Base-by-base conservation (phyloP, 805 yeast species). In the Candida gorgasii region DNA sequence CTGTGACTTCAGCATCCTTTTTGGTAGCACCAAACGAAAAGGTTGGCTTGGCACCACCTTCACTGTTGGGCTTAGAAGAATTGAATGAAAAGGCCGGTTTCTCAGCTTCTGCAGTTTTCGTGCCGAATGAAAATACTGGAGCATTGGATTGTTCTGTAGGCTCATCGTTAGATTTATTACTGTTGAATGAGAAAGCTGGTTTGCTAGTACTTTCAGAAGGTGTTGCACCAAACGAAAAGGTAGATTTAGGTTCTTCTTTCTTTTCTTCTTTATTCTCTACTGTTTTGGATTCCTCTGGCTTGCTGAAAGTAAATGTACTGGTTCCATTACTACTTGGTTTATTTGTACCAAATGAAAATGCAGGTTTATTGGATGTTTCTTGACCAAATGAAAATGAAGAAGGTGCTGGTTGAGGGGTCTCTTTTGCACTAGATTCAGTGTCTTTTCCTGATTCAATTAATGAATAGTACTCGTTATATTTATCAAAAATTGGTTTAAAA, bases 381-480 rank as follows among this genome's bases (percentile, higher is more conserved):
- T 40, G 24, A 6, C 34, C 29, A 28, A 51, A 54, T 6, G 54
- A 44, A 36, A 55, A 54, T 13, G 15, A 20, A 16, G 35, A 31
- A 12, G 16, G 16, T 3, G 17, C 22, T n/a, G 28, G 16, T 34
- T 7, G 11, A 13, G 15, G 17, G 5, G 14, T 17, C 15, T 20
- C 28, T 24, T 11, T 13, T 13, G 5, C 12, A 24, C 12, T 4
- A 20, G 8, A 9, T 5, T 5, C 15, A 3, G 18, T 11, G 4
- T 31, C 24, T 15, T 22, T 34, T 22, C 28, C 32, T 22, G 39
- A 16, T 24, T 42, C 37, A 13, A 42, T 36, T 23, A 29, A 15
- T 8, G 66, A 63, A 46, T 74, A 67, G 50, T 78, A 86, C 22
- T 72, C 71, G 20, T 69, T 65, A 57, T 87, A 87, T 57, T 82